Conservation (phyloP, 2,329 filamentous ascomycete species). For the Hypoxylon rubiginosum region DNA sequence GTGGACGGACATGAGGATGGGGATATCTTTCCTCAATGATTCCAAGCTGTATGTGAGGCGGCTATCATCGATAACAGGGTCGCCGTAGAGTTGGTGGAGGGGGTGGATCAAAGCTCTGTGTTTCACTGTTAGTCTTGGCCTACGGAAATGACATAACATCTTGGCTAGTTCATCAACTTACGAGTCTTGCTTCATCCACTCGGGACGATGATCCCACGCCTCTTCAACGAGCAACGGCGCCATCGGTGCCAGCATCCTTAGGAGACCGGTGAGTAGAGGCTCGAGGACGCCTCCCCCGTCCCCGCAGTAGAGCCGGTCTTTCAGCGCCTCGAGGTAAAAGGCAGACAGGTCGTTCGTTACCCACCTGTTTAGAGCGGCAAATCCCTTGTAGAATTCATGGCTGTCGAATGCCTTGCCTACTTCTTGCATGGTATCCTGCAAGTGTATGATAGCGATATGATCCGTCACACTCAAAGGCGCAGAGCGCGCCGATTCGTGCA, state of each 20-base stretch:
- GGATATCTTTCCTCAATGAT: slow-evolving; percentile 59
- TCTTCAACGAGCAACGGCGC: slow-evolving; percentile 89
- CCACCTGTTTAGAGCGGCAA: slow-evolving; percentile 82
- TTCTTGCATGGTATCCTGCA: slow-evolving; percentile 73
- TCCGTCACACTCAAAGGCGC: slow-evolving; percentile 72
- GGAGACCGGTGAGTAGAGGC: slow-evolving; percentile 77
- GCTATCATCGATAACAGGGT: slow-evolving; percentile 58
- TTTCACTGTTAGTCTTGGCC: background rate
- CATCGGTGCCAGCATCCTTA: slow-evolving; percentile 84
- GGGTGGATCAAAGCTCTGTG: slow-evolving; percentile 55
- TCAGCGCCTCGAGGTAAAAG: slow-evolving; percentile 93
- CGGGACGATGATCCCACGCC: slow-evolving; percentile 83
- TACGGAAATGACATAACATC: background rate
- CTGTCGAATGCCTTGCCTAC: slow-evolving; percentile 75
- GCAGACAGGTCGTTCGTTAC: slow-evolving; percentile 86
- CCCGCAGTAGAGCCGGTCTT: slow-evolving; percentile 92
- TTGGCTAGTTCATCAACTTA: slow-evolving; percentile 48
- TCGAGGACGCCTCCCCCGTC: slow-evolving; percentile 74
- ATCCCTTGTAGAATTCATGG: slow-evolving; percentile 86
- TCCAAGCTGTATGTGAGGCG: slow-evolving; percentile 57
- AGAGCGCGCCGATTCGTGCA: slow-evolving; percentile 67
- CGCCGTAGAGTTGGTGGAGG: slow-evolving; percentile 62
- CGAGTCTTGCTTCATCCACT: slow-evolving; percentile 67
- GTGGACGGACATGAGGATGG: slow-evolving; percentile 68
- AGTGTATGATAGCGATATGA: slow-evolving; percentile 81